phyloP scores from a whole-genome alignment of 352 stramenopile species.

The Pseudoperonospora humuli region DNA sequence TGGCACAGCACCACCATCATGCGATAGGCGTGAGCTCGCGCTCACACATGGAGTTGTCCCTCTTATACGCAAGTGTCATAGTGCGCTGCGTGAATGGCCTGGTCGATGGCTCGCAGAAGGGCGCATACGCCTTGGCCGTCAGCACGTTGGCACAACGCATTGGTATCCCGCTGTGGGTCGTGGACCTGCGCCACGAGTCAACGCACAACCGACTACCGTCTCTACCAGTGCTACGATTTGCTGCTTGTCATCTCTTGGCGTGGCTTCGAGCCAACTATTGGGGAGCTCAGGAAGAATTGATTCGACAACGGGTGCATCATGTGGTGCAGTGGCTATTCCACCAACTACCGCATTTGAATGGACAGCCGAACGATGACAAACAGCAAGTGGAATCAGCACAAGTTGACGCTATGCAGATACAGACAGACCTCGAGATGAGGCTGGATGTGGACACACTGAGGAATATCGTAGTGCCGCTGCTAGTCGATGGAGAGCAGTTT shows the following conservation, averaged over 20 bases:
- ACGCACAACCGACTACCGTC: constrained; percentile 91
- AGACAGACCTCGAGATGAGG: background rate
- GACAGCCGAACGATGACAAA: background rate
- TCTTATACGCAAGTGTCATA: constrained; percentile 54
- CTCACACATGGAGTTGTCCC: constrained; percentile 72
- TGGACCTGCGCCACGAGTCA: constrained; percentile 90
- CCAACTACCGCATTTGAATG: constrained; percentile 19
- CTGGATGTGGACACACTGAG: constrained; percentile 48
- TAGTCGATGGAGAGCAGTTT: constrained; percentile 55
- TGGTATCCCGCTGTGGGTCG: constrained; percentile 89
- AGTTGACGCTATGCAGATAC: background rate
- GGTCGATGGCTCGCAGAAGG: constrained; percentile 74
- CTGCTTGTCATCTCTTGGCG: constrained; percentile 75
- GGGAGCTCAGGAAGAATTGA: constrained; percentile 51
- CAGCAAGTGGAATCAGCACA: constrained; percentile 1
- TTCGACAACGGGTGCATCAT: constrained; percentile 42
- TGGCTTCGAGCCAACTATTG: constrained; percentile 89
- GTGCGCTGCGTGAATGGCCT: constrained; percentile 82
- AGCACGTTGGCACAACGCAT: constrained; percentile 78
- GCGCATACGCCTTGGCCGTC: constrained; percentile 65
- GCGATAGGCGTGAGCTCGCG: constrained; percentile 57
- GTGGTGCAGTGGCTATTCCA: constrained; percentile 30
- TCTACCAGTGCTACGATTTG: constrained; percentile 81
- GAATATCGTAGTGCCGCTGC: constrained; percentile 51
- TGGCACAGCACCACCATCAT: constrained; percentile 62